Percentiles rank a stretch among this genome's conserved stretches.
Evolutionary conservation across 768 basidiomycete species (phyloP).

Genomic region (Xerocomus spinulosus): DNA sequence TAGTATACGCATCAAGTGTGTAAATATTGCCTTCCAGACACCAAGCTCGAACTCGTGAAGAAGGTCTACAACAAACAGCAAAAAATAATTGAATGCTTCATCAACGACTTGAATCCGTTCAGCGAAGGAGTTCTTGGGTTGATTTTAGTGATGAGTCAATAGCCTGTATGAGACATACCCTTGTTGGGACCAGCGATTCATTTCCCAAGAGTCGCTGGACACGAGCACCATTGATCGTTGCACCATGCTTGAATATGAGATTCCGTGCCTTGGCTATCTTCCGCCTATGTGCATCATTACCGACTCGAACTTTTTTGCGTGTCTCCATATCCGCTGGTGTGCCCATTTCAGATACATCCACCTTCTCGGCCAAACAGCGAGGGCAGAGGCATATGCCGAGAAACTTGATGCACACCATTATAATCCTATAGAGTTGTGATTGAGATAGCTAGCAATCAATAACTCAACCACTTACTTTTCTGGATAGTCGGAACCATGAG

Average conservation of each 20-base stretch:
- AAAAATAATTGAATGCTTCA: not conserved
- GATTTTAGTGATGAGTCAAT: too few relatives aligned
- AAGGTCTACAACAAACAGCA: not conserved
- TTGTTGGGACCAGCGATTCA: too few relatives aligned
- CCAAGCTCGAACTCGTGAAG: not conserved
- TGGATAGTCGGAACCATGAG: not conserved
- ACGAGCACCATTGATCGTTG: too few relatives aligned
- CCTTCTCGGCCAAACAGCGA: not conserved
- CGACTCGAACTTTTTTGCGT: fast-evolving
- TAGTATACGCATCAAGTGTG: not conserved
- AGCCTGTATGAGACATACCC: too few relatives aligned
- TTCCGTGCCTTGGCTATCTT: not conserved
- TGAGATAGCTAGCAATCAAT: too few relatives aligned
- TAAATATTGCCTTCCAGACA: not conserved
- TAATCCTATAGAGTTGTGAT: not conserved
- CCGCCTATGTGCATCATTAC: not conserved
- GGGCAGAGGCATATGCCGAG: slow-evolving; percentile 3
- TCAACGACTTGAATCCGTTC: not conserved
- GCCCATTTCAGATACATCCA: not conserved
- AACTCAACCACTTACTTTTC: not conserved
- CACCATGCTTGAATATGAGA: too few relatives aligned
- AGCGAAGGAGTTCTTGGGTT: too few relatives aligned
- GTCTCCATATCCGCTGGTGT: not conserved
- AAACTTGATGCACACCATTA: not conserved
- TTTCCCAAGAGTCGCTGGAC: too few relatives aligned